Base-by-base conservation (phyloP, 2,329 filamentous ascomycete genomes). In the Epichloe sibirici region DNA sequence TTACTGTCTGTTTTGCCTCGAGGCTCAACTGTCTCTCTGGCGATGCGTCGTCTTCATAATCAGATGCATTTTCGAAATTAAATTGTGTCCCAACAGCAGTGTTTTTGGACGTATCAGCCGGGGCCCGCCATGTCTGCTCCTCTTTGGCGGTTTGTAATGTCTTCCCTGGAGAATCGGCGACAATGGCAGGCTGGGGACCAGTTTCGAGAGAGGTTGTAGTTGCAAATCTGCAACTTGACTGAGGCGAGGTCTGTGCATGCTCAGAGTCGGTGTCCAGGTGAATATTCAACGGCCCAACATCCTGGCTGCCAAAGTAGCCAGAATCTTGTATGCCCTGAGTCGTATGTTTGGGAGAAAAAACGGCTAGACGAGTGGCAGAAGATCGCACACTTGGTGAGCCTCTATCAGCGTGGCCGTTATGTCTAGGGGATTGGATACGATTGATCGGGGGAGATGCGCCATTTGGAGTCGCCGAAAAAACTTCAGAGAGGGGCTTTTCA, bases 261-360 rank as follows among this genome's bases (percentile, higher is more conserved):
- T 60, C 59, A 3, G 51, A 45, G 13, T 60, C 52, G 5, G 56
- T 53, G 21, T 63, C 61, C 52, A 59, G 54, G 35, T 62, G 58
- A 5, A 59, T 57, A 15, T 59, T 56, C 11, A 60, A 57, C 11
- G 59, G 54, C 25, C 65, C 65, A 11, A 69, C 55, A 39, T 71
- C 68, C 59, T 83, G 81, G 59, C 82, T 85, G 46, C 83, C 85
- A 68, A 86, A 81, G 61, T 88, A 88, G 31, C 85, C 85, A 37
- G 85, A 88, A 59, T 88, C 85, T 38, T 69, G 66, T 2, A 58
- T 60, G 39, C 55, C 58, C 12, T 58, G 56, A 7, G 55, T 56
- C 8, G 53, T 34, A 23, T 58, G 60, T 53, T 62, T 67, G n/a
- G 66, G 63, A 8, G 65, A 65, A 25, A 61, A 65, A 28, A 61